These are phyloP conservation scores for Aspergillus nomiae DNA, from an alignment of 2,329 filamentous ascomycete species.

Conservation along the genomic window DNA sequence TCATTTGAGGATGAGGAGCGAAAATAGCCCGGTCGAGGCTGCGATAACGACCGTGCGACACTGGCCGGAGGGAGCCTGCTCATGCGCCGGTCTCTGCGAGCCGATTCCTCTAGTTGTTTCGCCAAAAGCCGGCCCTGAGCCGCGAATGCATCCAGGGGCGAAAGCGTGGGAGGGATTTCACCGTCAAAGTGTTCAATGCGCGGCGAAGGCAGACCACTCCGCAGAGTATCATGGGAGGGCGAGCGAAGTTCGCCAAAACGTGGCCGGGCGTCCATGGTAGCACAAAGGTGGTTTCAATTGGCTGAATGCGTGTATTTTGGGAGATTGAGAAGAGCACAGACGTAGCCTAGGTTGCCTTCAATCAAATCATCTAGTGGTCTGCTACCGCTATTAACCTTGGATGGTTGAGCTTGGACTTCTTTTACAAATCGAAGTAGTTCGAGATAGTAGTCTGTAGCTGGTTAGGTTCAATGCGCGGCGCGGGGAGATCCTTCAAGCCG, in stretches of 20 bases:
- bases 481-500: not conserved
- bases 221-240: conserved; percentile 55
- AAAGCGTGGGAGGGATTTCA: conserved; percentile 80
- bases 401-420: not conserved
- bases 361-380: conserved; percentile 17
- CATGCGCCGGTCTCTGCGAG: conserved; percentile 73
- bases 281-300: conserved; percentile 8
- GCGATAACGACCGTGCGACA: conserved; percentile 77
- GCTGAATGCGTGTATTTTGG: conserved; percentile 6
- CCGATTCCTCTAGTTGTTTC: conserved; percentile 79
- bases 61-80: conserved; percentile 83
- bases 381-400: not conserved
- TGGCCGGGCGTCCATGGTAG: conserved; percentile 58
- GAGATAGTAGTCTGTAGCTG: not conserved
- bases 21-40: conserved; percentile 78
- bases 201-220: conserved; percentile 67
- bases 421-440: not conserved
- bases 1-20: conserved; percentile 69
- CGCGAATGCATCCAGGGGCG: conserved; percentile 92
- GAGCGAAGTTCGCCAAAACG: conserved; percentile 63
- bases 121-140: conserved; percentile 86
- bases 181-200: conserved; percentile 72
- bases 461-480: not conserved
- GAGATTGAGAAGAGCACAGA: not conserved
- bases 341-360: not conserved